Conservation (phyloP, 495 filamentous ascomycete species). For the Ascobolus immersus region DNA sequence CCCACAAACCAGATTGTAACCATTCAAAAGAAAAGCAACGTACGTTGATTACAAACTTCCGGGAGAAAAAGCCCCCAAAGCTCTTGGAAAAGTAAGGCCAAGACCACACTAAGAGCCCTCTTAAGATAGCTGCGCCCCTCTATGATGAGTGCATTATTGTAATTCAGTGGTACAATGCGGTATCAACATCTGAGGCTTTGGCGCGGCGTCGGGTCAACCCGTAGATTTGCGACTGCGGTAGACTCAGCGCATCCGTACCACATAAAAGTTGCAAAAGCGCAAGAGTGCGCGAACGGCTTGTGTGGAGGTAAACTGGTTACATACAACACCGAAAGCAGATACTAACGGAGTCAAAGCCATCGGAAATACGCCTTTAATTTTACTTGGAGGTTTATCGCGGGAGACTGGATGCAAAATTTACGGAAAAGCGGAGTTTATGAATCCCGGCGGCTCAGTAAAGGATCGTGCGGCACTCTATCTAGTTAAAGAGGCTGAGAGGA, state of each 20-base stretch:
- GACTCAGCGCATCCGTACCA: constrained; percentile 33
- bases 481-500: constrained; percentile 76
- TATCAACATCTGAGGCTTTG: too few species aligned
- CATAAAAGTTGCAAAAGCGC: constrained; percentile 49
- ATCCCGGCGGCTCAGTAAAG: constrained; percentile 88
- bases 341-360: constrained; percentile 36
- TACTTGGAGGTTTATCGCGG: constrained; percentile 62
- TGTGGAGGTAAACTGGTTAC: constrained; percentile 45
- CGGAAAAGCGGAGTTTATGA: constrained; percentile 96
- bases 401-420: constrained; percentile 85
- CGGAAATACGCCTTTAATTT: constrained; percentile 88
- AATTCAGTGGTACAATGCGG: too few species aligned
- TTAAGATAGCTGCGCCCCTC: too few species aligned
- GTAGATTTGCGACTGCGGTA: constrained; percentile 24
- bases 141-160: too few species aligned
- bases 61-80: too few species aligned
- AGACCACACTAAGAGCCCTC: too few species aligned
- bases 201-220: too few species aligned
- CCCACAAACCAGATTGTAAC: too few species aligned
- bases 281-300: constrained; percentile 60
- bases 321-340: not conserved
- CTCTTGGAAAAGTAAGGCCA: too few species aligned
- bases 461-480: constrained; percentile 84
- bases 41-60: too few species aligned
- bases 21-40: too few species aligned